These are phyloP conservation scores for Coemansia sp. DNA, from an alignment of 192 early-diverging fungal species.

Conservation along the genomic window DNA sequence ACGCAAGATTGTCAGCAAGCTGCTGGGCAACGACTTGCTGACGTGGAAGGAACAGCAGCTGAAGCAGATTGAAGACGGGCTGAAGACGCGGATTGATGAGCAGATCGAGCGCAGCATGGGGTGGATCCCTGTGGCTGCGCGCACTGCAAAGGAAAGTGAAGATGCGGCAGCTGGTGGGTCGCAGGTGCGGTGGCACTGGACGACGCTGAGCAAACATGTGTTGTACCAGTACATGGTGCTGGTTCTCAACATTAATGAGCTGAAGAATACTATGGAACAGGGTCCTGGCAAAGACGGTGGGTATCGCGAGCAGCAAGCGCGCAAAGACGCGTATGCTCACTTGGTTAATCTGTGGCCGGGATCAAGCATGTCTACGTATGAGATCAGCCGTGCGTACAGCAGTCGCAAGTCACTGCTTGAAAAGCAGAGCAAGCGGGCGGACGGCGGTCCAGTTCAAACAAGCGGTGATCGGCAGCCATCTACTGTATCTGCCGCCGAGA, in stretches of 20 bases:
- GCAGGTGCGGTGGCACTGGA: constrained; percentile 56
- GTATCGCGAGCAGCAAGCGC: constrained; percentile 52
- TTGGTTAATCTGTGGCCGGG: constrained; percentile 50
- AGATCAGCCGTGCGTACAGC: constrained; percentile 55
- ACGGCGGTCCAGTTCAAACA: neutral
- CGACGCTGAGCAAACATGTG: constrained; percentile 53
- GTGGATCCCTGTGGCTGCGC: constrained; percentile 46
- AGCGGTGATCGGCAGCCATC: neutral
- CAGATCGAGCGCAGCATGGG: constrained; percentile 49
- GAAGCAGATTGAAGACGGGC: constrained; percentile 52
- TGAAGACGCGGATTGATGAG: constrained; percentile 47
- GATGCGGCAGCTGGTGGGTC: constrained; percentile 22
- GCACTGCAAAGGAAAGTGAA: constrained; percentile 29
- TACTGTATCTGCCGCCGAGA: neutral
- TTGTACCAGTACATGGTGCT: constrained; percentile 55
- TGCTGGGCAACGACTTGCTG: constrained; percentile 39
- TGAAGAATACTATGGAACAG: constrained; percentile 34
- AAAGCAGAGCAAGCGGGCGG: constrained; percentile 41
- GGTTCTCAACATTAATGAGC: constrained; percentile 44
- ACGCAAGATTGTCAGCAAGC: constrained; percentile 54
- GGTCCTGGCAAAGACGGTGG: constrained; percentile 27
- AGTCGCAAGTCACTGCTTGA: constrained; percentile 53
- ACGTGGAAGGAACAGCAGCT: constrained; percentile 55
- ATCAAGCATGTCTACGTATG: constrained; percentile 52
- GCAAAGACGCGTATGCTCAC: constrained; percentile 54